phyloP scores from a whole-genome alignment of 352 stramenopile genomes.

The Achlya hypogyna region DNA sequence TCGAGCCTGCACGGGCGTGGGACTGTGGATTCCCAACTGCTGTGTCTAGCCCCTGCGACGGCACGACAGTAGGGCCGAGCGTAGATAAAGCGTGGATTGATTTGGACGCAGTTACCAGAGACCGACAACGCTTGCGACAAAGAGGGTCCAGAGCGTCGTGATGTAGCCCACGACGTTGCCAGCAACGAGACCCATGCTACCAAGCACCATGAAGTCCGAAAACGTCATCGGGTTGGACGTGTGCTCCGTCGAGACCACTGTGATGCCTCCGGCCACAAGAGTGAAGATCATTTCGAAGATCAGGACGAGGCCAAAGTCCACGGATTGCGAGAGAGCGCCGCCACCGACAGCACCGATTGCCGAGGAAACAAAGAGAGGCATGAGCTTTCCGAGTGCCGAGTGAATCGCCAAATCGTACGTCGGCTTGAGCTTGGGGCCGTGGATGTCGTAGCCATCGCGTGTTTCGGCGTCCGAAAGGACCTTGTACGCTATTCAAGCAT shows the following conservation, averaged over 20 bases:
- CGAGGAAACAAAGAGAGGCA: not conserved
- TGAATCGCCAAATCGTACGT: slow-evolving; percentile 20
- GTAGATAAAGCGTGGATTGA: too few relatives aligned
- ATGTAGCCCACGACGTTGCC: slow-evolving; percentile 15
- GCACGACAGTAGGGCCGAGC: too few relatives aligned
- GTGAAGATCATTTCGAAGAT: slow-evolving; percentile 15
- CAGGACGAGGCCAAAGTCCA: slow-evolving; percentile 6
- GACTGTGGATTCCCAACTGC: too few relatives aligned
- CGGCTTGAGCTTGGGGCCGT: slow-evolving; percentile 18
- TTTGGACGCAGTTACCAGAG: not conserved
- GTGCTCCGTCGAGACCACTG: slow-evolving; percentile 2
- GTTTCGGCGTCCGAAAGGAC: slow-evolving; percentile 13
- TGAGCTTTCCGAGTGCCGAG: slow-evolving; percentile 6
- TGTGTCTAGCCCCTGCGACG: too few relatives aligned
- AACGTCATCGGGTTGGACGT: not conserved
- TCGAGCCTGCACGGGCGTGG: too few relatives aligned
- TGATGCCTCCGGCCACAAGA: not conserved
- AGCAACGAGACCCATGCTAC: not conserved
- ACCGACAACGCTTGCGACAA: not conserved
- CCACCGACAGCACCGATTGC: slow-evolving; percentile 1
- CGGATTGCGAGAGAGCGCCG: not conserved
- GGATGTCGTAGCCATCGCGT: slow-evolving; percentile 12
- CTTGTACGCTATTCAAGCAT: slow-evolving; percentile 12
- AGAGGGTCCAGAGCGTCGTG: not conserved
- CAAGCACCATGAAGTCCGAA: slow-evolving; percentile 15